phyloP scores from a whole-genome alignment of 2,329 filamentous ascomycete genomes.

The Colletotrichum orchidophilum region DNA sequence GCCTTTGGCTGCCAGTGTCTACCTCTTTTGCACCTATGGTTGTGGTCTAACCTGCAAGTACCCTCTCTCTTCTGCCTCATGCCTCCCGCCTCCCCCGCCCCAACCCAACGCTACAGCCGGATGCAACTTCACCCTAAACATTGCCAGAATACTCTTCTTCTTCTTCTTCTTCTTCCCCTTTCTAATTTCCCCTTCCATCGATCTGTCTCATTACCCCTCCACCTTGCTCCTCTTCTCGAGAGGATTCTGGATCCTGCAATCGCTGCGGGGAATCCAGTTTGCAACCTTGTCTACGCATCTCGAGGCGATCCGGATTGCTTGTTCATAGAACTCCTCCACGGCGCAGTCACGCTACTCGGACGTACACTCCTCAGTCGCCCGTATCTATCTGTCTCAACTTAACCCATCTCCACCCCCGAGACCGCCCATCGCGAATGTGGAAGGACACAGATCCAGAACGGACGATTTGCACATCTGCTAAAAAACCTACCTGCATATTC shows the following conservation, averaged over 20 bases:
- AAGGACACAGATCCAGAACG: slow-evolving; percentile 21
- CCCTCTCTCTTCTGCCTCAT: not conserved
- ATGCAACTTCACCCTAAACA: slow-evolving; percentile 32
- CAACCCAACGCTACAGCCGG: slow-evolving; percentile 22
- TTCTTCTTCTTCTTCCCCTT: not conserved
- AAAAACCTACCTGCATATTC: slow-evolving; percentile 24
- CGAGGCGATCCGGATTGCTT: slow-evolving; percentile 26
- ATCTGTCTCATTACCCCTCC: not conserved
- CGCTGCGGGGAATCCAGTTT: slow-evolving; percentile 9
- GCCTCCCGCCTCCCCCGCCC: slow-evolving; percentile 5
- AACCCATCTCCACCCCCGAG: slow-evolving; percentile 12
- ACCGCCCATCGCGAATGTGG: slow-evolving; percentile 4
- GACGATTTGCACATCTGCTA: slow-evolving; percentile 17
- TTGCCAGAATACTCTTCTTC: not conserved
- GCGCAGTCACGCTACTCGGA: slow-evolving; percentile 2
- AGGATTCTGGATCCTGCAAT: slow-evolving; percentile 3
- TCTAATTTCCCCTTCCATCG: not conserved
- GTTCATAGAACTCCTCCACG: slow-evolving; percentile 15
- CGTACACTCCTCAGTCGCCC: not conserved
- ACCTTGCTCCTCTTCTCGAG: not conserved
- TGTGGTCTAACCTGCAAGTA: not conserved
- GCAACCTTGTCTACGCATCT: slow-evolving; percentile 6
- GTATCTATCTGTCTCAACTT: slow-evolving; percentile 15
- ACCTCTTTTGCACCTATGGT: not conserved
- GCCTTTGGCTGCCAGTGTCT: not conserved